Evolutionary conservation across 225 moss, liverwort and hornwort species (phyloP).

Genomic region (Bryum argenteum): DNA sequence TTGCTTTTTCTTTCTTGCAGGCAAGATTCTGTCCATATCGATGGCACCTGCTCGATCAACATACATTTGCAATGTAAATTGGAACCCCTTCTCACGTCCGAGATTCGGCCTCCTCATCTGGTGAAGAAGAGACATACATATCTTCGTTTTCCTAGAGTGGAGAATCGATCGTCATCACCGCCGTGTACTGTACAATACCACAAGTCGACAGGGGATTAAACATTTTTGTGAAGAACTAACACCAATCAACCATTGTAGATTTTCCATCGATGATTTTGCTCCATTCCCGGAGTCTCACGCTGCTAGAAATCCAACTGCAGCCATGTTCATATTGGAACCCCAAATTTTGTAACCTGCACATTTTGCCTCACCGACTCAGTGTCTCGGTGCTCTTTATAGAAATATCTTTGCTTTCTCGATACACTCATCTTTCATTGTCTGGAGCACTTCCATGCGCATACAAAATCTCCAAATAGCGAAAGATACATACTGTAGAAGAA

Average conservation of each 20-base stretch:
- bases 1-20: conserved; percentile 13
- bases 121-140: conserved; percentile 17
- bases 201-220: conserved; percentile 25
- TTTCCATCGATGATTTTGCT: conserved; percentile 22
- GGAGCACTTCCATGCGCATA: too few relatives aligned
- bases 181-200: conserved; percentile 42
- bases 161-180: conserved; percentile 17
- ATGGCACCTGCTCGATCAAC: conserved; percentile 18
- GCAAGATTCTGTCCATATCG: not conserved
- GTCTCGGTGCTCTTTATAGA: too few relatives aligned
- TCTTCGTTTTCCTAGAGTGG: conserved; percentile 15
- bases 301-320: conserved; percentile 40
- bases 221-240: conserved; percentile 14
- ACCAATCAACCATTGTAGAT: conserved; percentile 24
- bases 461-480: too few relatives aligned
- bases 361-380: conserved; percentile 12
- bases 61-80: conserved; percentile 24
- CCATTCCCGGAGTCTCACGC: conserved; percentile 36
- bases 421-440: too few relatives aligned
- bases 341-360: conserved; percentile 32
- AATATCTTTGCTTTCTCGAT: too few relatives aligned
- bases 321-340: conserved; percentile 45
- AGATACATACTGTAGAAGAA: too few relatives aligned
- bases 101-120: conserved; percentile 15
- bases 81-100: conserved; percentile 20